Evolutionary conservation across 805 yeast species (phyloP).

Genomic region (Grigorovia yakushimaensis): DNA sequence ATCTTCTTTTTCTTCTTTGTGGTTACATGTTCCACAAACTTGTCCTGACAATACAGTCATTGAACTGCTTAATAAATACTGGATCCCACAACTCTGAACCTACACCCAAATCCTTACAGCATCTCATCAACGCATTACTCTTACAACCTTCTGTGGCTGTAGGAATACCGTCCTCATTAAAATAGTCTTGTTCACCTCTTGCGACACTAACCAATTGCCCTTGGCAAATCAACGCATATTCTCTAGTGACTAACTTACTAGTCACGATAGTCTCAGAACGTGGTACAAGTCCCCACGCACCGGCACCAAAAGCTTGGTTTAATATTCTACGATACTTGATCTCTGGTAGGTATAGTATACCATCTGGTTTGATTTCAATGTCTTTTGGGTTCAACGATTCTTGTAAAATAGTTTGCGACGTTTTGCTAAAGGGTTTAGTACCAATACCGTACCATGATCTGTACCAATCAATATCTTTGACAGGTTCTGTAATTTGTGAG

Average conservation of each 20-base stretch:
- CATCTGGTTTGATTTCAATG: constrained; percentile 93
- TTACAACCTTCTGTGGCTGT: constrained; percentile 97
- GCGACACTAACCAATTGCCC: constrained; percentile 88
- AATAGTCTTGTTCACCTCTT: constrained; percentile 92
- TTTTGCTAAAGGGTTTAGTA: constrained; percentile 56
- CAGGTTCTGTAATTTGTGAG: no score
- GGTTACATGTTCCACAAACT: constrained; percentile 73
- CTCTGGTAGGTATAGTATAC: constrained; percentile 84
- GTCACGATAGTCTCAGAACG: constrained; percentile 77
- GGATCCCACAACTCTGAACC: constrained; percentile 99
- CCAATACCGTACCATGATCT: constrained; percentile 84
- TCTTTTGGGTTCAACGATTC: constrained; percentile 59
- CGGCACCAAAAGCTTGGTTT: constrained; percentile 92
- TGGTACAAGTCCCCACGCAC: constrained; percentile 98
- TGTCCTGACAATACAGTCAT: constrained; percentile 63
- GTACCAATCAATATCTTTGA: constrained; percentile 55
- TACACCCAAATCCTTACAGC: constrained; percentile 94
- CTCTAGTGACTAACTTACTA: constrained; percentile 69
- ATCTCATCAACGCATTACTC: constrained; percentile 92
- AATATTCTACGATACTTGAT: constrained; percentile 87
- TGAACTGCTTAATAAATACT: constrained; percentile 63
- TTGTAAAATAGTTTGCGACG: constrained; percentile 49
- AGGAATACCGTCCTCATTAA: constrained; percentile 75
- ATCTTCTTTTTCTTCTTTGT: constrained; percentile 81
- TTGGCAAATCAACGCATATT: constrained; percentile 76